Percentiles rank a stretch among this genome's conserved stretches.
Conservation (phyloP, 441 rosid genomes). For the Populus trichocarpa region DNA sequence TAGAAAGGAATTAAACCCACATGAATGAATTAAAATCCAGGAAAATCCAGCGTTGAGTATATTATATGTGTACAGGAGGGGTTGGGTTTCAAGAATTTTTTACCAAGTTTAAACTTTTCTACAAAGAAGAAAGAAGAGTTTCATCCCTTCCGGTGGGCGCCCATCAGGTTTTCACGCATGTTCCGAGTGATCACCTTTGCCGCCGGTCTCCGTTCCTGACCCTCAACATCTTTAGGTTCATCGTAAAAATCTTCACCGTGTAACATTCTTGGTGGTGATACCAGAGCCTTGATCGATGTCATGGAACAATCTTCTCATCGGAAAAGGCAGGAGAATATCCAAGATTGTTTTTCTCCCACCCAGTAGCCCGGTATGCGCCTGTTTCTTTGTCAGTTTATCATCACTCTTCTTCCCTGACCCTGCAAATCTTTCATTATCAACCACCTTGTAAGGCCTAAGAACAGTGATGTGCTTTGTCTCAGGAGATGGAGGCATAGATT, state of each 20-base stretch:
- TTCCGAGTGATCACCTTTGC: constrained; percentile 53
- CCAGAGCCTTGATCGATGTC: constrained; percentile 35
- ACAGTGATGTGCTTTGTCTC: constrained; percentile 89
- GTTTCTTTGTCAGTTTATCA: constrained; percentile 36
- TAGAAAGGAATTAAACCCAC: too few species aligned
- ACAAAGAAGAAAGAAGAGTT: constrained; percentile 67
- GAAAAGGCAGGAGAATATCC: constrained; percentile 41
- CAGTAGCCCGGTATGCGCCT: constrained; percentile 34
- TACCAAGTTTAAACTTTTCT: constrained; percentile 7
- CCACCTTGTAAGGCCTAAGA: constrained; percentile 72
- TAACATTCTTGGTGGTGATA: constrained; percentile 38
- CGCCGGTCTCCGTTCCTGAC: constrained; percentile 50
- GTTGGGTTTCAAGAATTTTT: too few species aligned
- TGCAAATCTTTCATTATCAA: constrained; percentile 48
- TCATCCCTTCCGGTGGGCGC: constrained; percentile 71
- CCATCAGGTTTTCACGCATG: constrained; percentile 46
- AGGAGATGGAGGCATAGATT: constrained; percentile 49
- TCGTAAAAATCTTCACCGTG: constrained; percentile 35
- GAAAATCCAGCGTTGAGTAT: too few species aligned
- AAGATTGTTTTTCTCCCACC: constrained; percentile 34
- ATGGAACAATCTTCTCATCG: constrained; percentile 35
- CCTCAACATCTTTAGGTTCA: constrained; percentile 50
- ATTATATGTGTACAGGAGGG: too few species aligned
- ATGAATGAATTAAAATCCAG: too few species aligned
- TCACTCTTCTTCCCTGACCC: constrained; percentile 42